Percentiles rank a stretch among this genome's conserved stretches.
phyloP scores from a whole-genome alignment of 768 basidiomycete species.

The Termitomyces sp. region DNA sequence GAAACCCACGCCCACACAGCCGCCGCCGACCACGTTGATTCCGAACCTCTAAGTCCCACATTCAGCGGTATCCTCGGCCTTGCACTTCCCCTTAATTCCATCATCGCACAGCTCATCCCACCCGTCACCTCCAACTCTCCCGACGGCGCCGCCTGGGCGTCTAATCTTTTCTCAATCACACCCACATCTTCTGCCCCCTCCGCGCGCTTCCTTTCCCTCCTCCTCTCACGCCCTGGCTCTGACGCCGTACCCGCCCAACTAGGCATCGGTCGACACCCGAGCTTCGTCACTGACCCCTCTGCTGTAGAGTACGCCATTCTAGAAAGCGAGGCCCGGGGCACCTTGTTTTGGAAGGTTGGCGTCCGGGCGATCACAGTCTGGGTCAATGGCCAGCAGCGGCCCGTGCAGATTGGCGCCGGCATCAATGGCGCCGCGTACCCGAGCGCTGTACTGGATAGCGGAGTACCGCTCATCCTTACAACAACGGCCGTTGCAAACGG shows the following conservation, averaged over 20 bases:
- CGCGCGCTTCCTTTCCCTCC: conserved; percentile 59
- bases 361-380: conserved; percentile 59
- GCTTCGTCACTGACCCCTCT: conserved; percentile 46
- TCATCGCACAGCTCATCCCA: conserved; percentile 49
- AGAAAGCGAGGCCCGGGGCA: conserved; percentile 33
- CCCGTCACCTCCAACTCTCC: conserved; percentile 42
- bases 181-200: conserved; percentile 46
- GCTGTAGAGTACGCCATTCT: conserved; percentile 44
- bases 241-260: conserved; percentile 49
- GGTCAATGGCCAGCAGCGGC: conserved; percentile 33
- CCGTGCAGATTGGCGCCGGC: conserved; percentile 35
- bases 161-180: conserved; percentile 68
- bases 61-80: conserved; percentile 74
- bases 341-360: conserved; percentile 57
- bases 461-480: conserved; percentile 62
- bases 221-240: conserved; percentile 65
- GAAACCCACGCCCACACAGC: conserved; percentile 28
- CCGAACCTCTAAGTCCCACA: conserved; percentile 49
- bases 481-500: conserved; percentile 59
- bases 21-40: conserved; percentile 46
- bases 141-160: conserved; percentile 62
- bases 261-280: conserved; percentile 67
- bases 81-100: conserved; percentile 66
- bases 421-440: conserved; percentile 40
- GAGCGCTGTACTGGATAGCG: conserved; percentile 68